Base-by-base conservation (phyloP, 2,329 filamentous ascomycete species). In the Metarhizium humberi region DNA sequence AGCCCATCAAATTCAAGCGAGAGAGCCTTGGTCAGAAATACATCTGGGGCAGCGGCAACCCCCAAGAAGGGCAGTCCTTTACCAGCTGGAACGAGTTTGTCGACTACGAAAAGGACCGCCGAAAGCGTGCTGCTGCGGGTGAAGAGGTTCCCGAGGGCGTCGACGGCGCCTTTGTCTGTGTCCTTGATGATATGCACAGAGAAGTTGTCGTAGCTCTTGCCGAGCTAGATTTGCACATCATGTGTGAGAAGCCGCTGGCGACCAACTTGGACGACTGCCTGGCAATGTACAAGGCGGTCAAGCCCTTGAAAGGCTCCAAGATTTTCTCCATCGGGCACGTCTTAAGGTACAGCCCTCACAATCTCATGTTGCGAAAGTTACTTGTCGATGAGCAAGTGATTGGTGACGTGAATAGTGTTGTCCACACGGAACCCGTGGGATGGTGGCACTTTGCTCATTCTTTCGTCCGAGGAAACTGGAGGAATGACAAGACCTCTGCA, bases 391-490 rank as follows among this genome's bases (percentile, higher is more conserved):
- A 95, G 53, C 78, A 79, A 13, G 81, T 85, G 13, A 86, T 99
- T 64, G 94, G 94, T 6, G 88, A 96, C 54, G 77, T 96, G 34
- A 75, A 95, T 53, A 92, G 88, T 43, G 78, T 96, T 43, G 88
- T 95, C 59, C 94, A 97, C 70, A 94, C 90, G 0, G 94, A 97
- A 69, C 94, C 94, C 0, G 86, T 99, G 0, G 94, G 94, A 1
- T 95, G 88, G 85, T 97, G 91, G 90, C 94, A 97, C 69, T 97
- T 95, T 67, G 79, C 87, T 0, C 92, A 96, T 69, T 90, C 86
- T 46, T 96, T 92, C 63, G 92, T 97, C 40, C 82, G 89, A 49
- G 94, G 94, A 16, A 96, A 97, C 71, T 97, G 94, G 94, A 83
- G 92, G 6, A 89, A 88, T 59, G 84, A 90, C 61, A 86, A 83